Evolutionary conservation across 2,329 filamentous ascomycete genomes (phyloP).

Genomic region (Neopestalotiopsis sp.): DNA sequence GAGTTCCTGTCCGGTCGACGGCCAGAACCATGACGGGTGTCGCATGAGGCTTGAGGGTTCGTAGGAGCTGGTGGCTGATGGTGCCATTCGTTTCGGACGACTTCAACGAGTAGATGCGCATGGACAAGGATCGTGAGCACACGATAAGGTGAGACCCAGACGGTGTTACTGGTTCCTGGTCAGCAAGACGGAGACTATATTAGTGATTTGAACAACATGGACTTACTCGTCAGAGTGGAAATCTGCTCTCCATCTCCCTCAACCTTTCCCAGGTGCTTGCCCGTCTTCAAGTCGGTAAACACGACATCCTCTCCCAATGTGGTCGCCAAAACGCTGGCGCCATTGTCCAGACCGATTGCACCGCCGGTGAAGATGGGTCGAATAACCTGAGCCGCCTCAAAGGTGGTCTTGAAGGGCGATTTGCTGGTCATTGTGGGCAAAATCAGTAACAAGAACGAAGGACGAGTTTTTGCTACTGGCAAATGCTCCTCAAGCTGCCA

Average conservation of each 20-base stretch:
- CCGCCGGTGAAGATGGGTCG: slow-evolving; percentile 95
- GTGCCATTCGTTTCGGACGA: slow-evolving; percentile 59
- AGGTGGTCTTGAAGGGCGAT: slow-evolving; percentile 80
- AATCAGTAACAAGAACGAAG: slow-evolving; percentile 15
- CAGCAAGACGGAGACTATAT: slow-evolving; percentile 23
- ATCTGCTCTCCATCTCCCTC: slow-evolving; percentile 87
- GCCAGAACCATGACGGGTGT: slow-evolving; percentile 88
- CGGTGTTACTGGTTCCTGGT: slow-evolving; percentile 70
- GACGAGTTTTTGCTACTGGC: not conserved
- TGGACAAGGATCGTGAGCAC: slow-evolving; percentile 93
- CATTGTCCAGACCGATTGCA: slow-evolving; percentile 80
- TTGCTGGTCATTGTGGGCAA: slow-evolving; percentile 61
- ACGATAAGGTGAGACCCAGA: slow-evolving; percentile 86
- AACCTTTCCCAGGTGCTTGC: slow-evolving; percentile 80
- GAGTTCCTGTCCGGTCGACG: slow-evolving; percentile 84
- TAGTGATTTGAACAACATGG: not conserved
- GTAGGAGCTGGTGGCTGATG: slow-evolving; percentile 70
- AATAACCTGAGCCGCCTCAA: slow-evolving; percentile 81
- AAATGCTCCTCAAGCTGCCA: not conserved
- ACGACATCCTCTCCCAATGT: slow-evolving; percentile 92
- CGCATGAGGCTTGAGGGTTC: slow-evolving; percentile 86
- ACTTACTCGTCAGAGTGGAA: slow-evolving; percentile 71
- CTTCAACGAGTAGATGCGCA: slow-evolving; percentile 85
- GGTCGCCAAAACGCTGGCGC: slow-evolving; percentile 82
- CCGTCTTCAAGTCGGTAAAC: slow-evolving; percentile 82